These are phyloP conservation scores for Vicia faba DNA, from an alignment of 306 rosid species.

Conservation along the genomic window DNA sequence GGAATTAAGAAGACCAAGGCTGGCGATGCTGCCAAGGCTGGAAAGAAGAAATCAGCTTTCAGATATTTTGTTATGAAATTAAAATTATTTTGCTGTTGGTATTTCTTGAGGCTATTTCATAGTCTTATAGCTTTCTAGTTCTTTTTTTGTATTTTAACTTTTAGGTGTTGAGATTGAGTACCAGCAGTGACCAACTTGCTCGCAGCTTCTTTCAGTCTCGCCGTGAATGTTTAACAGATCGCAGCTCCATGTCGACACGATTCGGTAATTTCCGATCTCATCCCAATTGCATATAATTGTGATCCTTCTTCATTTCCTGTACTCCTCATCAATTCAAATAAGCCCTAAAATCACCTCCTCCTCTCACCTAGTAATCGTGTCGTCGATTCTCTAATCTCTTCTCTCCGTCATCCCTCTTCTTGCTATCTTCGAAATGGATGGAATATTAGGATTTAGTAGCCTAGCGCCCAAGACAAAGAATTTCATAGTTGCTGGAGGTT, in stretches of 20 bases:
- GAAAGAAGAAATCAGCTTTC: slow-evolving; percentile 75
- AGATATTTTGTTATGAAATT: slow-evolving; percentile 13
- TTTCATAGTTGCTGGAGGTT: no score
- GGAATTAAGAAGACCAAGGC: slow-evolving; percentile 96
- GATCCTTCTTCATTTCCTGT: no score
- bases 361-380: no score
- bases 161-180: slow-evolving; percentile 32
- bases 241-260: no score
- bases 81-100: slow-evolving; percentile 29
- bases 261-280: no score
- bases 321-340: no score
- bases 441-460: slow-evolving; percentile 53
- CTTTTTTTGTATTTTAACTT: slow-evolving; percentile 21
- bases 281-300: no score
- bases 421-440: slow-evolving; percentile 51
- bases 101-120: slow-evolving; percentile 32
- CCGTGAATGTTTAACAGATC: no score
- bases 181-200: slow-evolving; percentile 43
- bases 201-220: no score
- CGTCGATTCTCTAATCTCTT: neutral
- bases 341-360: no score
- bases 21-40: slow-evolving; percentile 78
- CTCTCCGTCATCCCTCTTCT: neutral
- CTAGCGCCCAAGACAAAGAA: slow-evolving; percentile 70
- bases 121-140: slow-evolving; percentile 34